Conservation (phyloP, 2,329 filamentous ascomycete species). For the Aquanectria penicillioides region DNA sequence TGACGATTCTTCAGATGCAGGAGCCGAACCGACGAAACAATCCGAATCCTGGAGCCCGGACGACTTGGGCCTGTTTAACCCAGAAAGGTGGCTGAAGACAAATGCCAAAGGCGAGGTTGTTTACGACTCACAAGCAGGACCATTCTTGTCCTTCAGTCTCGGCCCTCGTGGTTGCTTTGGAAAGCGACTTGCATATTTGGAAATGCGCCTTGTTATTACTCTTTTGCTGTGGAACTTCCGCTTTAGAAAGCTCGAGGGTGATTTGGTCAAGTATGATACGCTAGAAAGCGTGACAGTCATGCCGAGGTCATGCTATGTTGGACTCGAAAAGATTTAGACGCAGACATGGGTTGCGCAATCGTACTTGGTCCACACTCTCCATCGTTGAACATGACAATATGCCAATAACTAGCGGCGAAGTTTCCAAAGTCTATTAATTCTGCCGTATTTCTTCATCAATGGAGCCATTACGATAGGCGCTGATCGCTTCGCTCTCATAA, state of each 20-base stretch:
- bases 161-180: neutral
- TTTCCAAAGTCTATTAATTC: too few species aligned
- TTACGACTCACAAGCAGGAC: neutral
- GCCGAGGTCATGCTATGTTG: neutral
- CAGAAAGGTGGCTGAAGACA: constrained; percentile 27
- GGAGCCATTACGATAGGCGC: too few species aligned
- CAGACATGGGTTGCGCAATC: too few species aligned
- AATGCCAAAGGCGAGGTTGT: neutral
- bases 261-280: neutral
- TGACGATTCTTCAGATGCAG: neutral
- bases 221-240: neutral
- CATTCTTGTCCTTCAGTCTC: neutral
- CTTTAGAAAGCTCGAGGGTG: neutral
- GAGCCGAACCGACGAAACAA: neutral
- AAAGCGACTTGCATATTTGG: neutral
- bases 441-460: too few species aligned
- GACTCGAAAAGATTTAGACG: neutral
- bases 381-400: too few species aligned
- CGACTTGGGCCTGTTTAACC: constrained; percentile 14
- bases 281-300: neutral
- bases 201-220: neutral
- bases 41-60: neutral
- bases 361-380: too few species aligned
- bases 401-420: too few species aligned
- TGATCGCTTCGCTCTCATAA: too few species aligned